Evolutionary conservation across 768 basidiomycete species (phyloP), one percentile per base, ranked within the genome.

Genomic region (Phylloporus arenicola): DNA sequence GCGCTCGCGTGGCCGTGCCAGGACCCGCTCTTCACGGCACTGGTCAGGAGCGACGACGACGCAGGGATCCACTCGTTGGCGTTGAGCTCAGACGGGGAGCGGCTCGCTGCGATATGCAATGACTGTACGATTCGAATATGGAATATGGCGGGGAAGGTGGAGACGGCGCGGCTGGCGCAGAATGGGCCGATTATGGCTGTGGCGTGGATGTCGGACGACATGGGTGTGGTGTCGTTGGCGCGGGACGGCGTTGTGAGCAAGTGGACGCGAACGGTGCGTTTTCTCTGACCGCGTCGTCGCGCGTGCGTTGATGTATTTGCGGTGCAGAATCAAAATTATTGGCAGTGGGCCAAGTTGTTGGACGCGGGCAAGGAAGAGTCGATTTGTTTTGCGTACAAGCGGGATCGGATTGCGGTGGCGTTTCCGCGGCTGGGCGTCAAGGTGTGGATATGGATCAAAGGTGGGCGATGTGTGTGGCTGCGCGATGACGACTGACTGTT

Each of bases 111-210:
- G 47, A 72, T 69, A 55, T 85, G 84, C 79, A 64, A 71, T 35
- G 83, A 87, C 65, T 72, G 69, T 29, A 79, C 81, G 19, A 69
- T 86, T 43, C 81, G 85, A 40, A 77, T 87, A 61, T 84, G 82
- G 82, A 75, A 74, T 54, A 82, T 73, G 53, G 47, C 60, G 29
- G 69, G 57, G 27, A 68, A 65, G 13, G 62, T 63, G 35, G 86
- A 87, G 66, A 69, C 82, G 43, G 82, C 81, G 10, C 72, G 77
- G 41, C 67, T 87, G 43, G 64, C 73, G 19, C 81, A 83, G 56
- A 77, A 75, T 58, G 67, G 78, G 41, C 67, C 68, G 2, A 67
- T 82, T 9, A 64, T 77, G 24, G 71, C 73, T 9, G 70, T 80
- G 7, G 73, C 72, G 42, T 87, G 85, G 85, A 72, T 85, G 71